Evolutionary conservation across 768 basidiomycete genomes (phyloP), one percentile per base, ranked within the genome.

Genomic region (Boletus tomentosulus): DNA sequence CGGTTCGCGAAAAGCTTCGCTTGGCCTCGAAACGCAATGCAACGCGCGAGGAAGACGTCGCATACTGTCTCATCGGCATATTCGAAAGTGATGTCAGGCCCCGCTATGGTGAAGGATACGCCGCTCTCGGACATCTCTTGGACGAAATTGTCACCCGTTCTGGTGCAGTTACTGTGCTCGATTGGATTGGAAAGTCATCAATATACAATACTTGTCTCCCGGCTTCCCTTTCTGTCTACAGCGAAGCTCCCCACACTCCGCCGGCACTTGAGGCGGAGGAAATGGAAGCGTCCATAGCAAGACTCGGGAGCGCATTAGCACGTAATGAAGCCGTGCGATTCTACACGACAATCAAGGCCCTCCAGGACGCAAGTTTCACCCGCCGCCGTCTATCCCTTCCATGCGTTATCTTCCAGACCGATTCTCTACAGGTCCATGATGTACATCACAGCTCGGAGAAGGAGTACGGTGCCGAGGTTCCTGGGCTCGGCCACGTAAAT

Each of bases 201-300:
- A 7, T 30, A 12, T 61, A 60, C 25, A 60, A 60, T 11, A 60
- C 57, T 10, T 60, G 58, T 24, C 50, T 60, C 25, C 57, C 58
- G 0, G 34, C 13, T 11, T 28, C 50, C 12, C 38, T 59, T 22
- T 22, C 24, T 1, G 43, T 50, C 7, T 59, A 55, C 11, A 37
- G 13, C 3, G 33, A 28, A 13, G 8, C 10, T 0, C 43, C 48
- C 16, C 16, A 31, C 45, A 31, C 9, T 27, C 51, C 51, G 1
- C 11, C 27, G 39, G 25, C 35, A 6, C 34, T 38, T 30, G 16
- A 33, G 25, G 43, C 12, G 8, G 44, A 49, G 9, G 28, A 24
- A 19, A 49, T 49, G 35, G 43, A 50, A 31, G 34, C 27, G 13
- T 37, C 47, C 2, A 30, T 31, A 7, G 33, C 19, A 12, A 27